These are phyloP conservation scores for Sordariomycetes sp. DNA, from an alignment of 2,329 filamentous ascomycete genomes.

Conservation along the genomic window DNA sequence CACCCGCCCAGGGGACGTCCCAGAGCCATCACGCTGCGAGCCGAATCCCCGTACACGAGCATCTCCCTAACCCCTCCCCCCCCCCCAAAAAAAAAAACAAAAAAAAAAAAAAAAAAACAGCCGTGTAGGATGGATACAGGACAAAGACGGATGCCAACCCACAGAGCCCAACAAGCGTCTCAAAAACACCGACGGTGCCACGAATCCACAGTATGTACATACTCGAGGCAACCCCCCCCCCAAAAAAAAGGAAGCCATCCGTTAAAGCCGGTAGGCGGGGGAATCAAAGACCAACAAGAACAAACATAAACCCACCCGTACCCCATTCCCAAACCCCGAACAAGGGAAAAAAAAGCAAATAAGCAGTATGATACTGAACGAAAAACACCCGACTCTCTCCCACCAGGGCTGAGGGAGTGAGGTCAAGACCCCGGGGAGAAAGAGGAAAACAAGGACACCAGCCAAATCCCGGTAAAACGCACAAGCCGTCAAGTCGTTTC, in stretches of 20 bases:
- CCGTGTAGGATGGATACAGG: not conserved
- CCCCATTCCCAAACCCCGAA: not conserved
- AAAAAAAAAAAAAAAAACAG: not conserved
- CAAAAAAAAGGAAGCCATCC: not conserved
- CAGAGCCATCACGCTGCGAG: not conserved
- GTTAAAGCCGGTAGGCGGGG: not conserved
- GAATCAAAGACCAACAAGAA: not conserved
- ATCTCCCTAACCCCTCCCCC: not conserved
- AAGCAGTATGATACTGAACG: not conserved
- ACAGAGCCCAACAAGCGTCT: not conserved
- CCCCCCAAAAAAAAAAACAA: not conserved
- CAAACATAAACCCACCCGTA: not conserved
- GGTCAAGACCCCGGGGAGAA: too few species aligned
- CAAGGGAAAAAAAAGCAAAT: not conserved
- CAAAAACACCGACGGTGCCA: not conserved
- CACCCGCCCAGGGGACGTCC: not conserved
- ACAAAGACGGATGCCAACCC: not conserved
- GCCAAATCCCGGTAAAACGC: not conserved
- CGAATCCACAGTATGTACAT: not conserved
- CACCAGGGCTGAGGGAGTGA: not conserved
- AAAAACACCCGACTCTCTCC: not conserved
- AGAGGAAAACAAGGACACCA: not conserved
- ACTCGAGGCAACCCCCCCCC: not conserved
- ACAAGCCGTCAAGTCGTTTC: not conserved
- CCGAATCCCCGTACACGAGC: not conserved